Evolutionary conservation across 176 grass and related monocot species (phyloP).

Genomic region (Oryza coarctata): DNA sequence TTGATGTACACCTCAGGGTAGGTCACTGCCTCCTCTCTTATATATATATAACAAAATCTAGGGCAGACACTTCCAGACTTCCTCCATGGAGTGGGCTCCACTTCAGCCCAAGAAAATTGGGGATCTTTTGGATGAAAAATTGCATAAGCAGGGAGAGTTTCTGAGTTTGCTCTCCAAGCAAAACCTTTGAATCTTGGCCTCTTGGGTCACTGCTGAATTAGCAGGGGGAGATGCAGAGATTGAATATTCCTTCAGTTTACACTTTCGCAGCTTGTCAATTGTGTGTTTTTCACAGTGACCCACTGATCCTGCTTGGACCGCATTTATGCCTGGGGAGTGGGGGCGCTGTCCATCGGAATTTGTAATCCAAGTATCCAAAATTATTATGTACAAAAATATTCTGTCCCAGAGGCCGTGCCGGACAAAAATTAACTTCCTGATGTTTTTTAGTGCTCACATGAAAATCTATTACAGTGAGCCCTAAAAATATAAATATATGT

Average conservation of each 20-base stretch:
- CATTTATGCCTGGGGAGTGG: no score
- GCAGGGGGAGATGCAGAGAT: background rate
- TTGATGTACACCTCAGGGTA: constrained; percentile 21
- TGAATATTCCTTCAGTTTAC: constrained; percentile 24
- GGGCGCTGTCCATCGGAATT: background rate
- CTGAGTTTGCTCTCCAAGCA: no score
- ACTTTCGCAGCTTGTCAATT: constrained; percentile 24
- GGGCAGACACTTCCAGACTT: background rate
- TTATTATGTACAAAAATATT: background rate
- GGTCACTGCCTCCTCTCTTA: constrained; percentile 31
- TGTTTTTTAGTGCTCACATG: background rate
- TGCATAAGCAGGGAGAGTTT: no score
- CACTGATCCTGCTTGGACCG: background rate
- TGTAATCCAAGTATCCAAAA: background rate
- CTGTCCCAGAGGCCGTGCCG: background rate
- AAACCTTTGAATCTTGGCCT: no score
- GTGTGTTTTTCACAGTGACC: no score
- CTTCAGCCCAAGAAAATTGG: background rate
- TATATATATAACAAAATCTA: constrained; percentile 50
- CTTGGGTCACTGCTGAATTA: constrained; percentile 27
- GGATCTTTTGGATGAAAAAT: background rate
- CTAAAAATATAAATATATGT: background rate
- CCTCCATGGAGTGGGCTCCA: background rate
- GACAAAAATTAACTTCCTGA: background rate
- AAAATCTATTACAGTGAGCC: background rate